Percentiles rank a stretch among this genome's conserved stretches.
Evolutionary conservation across 306 rosid genomes (phyloP).

Genomic region (Purshia tridentata): DNA sequence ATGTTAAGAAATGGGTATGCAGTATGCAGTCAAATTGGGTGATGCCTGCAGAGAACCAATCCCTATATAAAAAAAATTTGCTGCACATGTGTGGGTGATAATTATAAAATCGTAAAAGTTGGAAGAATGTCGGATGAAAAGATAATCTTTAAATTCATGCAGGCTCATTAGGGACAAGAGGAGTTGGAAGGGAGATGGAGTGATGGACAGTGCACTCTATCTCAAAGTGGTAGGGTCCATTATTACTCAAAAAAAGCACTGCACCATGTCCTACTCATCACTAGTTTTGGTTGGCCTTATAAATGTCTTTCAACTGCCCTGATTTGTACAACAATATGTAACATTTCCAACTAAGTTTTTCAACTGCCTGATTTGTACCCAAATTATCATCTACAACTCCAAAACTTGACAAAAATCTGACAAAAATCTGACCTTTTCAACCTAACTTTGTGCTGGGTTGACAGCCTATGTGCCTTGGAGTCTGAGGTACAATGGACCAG

Average conservation of each 20-base stretch:
- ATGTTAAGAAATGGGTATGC: neutral
- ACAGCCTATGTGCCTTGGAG: too few species aligned
- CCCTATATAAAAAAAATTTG: slow-evolving; percentile 2
- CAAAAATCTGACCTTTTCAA: too few species aligned
- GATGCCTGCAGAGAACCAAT: neutral
- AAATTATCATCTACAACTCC: too few species aligned
- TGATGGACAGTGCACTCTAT: slow-evolving; percentile 27
- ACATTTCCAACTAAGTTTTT: neutral
- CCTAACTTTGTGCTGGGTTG: too few species aligned
- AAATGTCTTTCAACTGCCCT: neutral
- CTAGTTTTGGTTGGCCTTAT: neutral
- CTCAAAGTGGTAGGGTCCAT: slow-evolving; percentile 45
- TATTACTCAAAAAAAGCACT: slow-evolving; percentile 20
- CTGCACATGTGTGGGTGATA: slow-evolving; percentile 18
- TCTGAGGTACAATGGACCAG: too few species aligned
- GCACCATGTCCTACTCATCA: slow-evolving; percentile 13
- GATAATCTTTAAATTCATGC: slow-evolving; percentile 11
- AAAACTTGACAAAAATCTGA: too few species aligned
- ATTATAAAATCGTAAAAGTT: neutral
- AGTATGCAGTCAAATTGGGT: neutral
- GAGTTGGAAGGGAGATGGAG: slow-evolving; percentile 41
- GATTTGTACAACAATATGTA: neutral
- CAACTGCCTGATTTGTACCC: neutral
- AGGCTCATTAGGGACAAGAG: slow-evolving; percentile 24
- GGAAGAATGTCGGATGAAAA: slow-evolving; percentile 30